Conservation (phyloP, 345 rosid species). For the Populus nigra region DNA sequence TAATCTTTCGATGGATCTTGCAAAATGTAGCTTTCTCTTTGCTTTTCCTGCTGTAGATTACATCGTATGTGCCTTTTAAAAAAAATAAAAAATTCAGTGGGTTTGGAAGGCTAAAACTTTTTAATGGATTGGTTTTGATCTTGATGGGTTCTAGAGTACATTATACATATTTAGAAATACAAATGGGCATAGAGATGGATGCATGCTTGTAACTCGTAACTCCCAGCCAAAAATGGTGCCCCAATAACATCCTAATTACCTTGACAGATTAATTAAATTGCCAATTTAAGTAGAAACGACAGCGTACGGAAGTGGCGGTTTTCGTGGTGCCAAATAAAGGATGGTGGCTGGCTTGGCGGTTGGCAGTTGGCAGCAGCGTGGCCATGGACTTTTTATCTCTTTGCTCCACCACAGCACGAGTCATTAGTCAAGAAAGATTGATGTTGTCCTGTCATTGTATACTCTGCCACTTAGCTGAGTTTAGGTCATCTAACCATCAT, state of each 20-base stretch:
- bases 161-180: too few species aligned
- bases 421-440: neutral
- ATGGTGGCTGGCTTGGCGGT: too few species aligned
- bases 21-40: too few species aligned
- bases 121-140: too few species aligned
- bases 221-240: neutral
- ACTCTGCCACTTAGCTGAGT: neutral
- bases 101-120: too few species aligned
- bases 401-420: neutral
- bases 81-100: too few species aligned
- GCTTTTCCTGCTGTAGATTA: too few species aligned
- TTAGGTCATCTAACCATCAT: slow-evolving; percentile 6
- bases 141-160: too few species aligned
- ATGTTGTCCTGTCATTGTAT: neutral
- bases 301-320: neutral
- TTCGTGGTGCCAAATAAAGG: neutral
- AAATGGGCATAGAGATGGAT: too few species aligned
- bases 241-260: neutral
- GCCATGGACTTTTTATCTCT: neutral
- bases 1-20: too few species aligned
- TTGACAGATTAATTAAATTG: neutral
- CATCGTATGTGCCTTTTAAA: too few species aligned
- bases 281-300: neutral
- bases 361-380: neutral
- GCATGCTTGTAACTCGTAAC: neutral